phyloP scores from a whole-genome alignment of 2,329 filamentous ascomycete genomes.

The Boeremia lycopersici region DNA sequence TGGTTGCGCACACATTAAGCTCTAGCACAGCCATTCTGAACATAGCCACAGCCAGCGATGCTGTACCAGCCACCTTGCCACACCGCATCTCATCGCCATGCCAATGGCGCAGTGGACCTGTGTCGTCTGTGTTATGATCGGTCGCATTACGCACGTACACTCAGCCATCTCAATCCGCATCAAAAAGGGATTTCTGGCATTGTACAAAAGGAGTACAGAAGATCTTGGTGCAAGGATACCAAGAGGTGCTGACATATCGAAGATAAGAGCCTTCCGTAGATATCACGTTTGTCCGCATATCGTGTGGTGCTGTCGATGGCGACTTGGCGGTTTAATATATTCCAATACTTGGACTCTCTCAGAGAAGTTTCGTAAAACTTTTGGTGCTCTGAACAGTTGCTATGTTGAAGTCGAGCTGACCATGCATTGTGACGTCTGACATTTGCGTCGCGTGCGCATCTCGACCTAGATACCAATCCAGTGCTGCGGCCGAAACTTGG shows the following conservation, averaged over 20 bases:
- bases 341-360: constrained; percentile 32
- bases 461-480: neutral
- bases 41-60: constrained; percentile 52
- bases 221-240: constrained; percentile 47
- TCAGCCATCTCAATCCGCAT: constrained; percentile 46
- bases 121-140: constrained; percentile 40
- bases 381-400: constrained; percentile 39
- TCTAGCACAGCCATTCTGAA: constrained; percentile 55
- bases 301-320: constrained; percentile 34
- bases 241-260: constrained; percentile 45
- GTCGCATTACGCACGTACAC: constrained; percentile 46
- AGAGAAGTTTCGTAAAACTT: constrained; percentile 29
- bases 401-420: neutral
- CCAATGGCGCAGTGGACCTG: constrained; percentile 55
- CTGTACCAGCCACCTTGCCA: constrained; percentile 57
- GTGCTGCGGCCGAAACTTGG: neutral
- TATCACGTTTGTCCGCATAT: constrained; percentile 43
- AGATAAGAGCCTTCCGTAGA: too few species aligned
- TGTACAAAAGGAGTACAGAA: constrained; percentile 42
- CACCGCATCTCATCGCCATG: constrained; percentile 53
- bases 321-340: constrained; percentile 47
- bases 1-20: constrained; percentile 38
- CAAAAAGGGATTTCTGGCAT: constrained; percentile 43
- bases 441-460: neutral
- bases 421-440: neutral